Base-by-base conservation (phyloP, 2,329 filamentous ascomycete species). In the Curvularia eragrostidis region DNA sequence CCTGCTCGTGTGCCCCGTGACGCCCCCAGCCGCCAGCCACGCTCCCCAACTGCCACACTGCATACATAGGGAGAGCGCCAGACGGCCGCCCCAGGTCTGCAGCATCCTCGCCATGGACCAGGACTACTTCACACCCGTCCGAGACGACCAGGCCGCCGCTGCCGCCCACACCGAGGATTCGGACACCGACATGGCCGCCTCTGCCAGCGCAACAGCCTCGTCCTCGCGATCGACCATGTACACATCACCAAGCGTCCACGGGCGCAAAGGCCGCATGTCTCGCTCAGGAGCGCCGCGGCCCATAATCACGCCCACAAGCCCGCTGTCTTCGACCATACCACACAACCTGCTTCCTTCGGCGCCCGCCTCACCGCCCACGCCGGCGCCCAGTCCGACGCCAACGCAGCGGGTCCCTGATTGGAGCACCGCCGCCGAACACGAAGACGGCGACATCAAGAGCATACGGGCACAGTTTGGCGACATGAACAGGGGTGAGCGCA, bases 401-500 rank as follows among this genome's bases (percentile, higher is more conserved):
- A 85, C 85, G 64, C 84, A 87, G 62, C 78, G 85, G 62, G 81
- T 81, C n/a, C 84, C 84, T 13, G 89, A 91, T 77, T 93, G 91
- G 90, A 91, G 88, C 71, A 87, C 87, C 61, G 88, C 89, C 19
- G 88, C 89, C 41, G 89, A 92, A 59, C 87, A 91, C 71, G 91
- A 97, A 75, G 91, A 96, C 73, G 86, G 89, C 64, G 91, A 94
- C 68, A 84, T 96, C 53, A 84, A 91, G 64, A 89, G 93, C 72
- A 87, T 95, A 56, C 86, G 91, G 59, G 85, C 89, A 59, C 87
- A 93, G 70, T 98, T 98, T 73, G 87, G 88, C 69, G 87, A 89
- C 53, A 88, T 92, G 76, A 89, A 88, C 56, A 86, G 89, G 23
- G 85, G 87, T 0, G 90, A 94, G 77, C 87, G 91, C 56, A 91